Evolutionary conservation across 2,329 filamentous ascomycete genomes (phyloP), one percentile per base, ranked within the genome.

Genomic region (Colletotrichum costaricense): DNA sequence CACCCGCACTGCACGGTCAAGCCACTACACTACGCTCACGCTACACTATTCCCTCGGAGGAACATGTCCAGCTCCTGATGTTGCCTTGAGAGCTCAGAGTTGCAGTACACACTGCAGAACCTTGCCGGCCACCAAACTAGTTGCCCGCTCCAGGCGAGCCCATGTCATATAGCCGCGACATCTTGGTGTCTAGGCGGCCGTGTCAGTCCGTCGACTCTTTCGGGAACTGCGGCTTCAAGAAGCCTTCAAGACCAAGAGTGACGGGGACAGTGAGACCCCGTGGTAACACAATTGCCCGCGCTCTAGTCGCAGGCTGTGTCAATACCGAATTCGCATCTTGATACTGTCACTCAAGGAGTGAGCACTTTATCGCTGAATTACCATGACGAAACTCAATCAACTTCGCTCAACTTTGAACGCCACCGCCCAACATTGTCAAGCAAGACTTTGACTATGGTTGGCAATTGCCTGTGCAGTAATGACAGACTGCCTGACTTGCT

Each of bases 141-240:
- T 59, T 59, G 60, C 49, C 30, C 63, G 38, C 16, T 49, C 57
- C 22, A 56, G 46, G n/a, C 57, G 19, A 63, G 8, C 28, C 24
- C 28, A 56, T 22, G 11, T 62, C 63, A 22, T 71, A 30, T 57
- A 64, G 54, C 65, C 54, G 69, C 59, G 59, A 69, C 65, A 69
- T 42, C 30, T 54, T 42, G 56, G 65, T 42, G 22, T 35, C n/a
- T 22, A 49, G 64, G 5, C 57, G 64, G 52, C 52, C 49, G 24
- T 59, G 33, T 38, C 22, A 38, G 30, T 63, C 54, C 58, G 28
- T 58, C 57, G 22, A 38, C 49, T 42, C 30, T 57, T 69, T 68
- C 65, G 69, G 65, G 38, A 69, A 42, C 58, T 22, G 57, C 33
- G 49, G 63, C 35, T 62, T 72, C 63, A 54, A 72, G 57, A 58